Evolutionary conservation across 257 asterid genomes (phyloP).

Genomic region (Scutellaria galericulata): DNA sequence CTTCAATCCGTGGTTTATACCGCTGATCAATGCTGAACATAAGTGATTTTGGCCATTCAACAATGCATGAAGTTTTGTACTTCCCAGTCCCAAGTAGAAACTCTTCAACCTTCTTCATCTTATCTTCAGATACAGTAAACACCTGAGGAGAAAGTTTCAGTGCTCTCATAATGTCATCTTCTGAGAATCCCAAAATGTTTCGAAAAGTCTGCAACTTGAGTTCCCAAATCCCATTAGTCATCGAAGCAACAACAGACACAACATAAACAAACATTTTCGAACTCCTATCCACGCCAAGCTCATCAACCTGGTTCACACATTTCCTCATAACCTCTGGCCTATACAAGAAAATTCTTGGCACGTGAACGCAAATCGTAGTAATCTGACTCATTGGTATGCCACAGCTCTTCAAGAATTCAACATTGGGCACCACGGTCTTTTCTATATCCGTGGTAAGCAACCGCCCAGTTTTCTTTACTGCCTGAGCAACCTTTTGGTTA

Average conservation of each 20-base stretch:
- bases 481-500: constrained; percentile 32
- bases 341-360: constrained; percentile 40
- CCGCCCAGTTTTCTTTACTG: constrained; percentile 30
- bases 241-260: constrained; percentile 33
- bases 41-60: constrained; percentile 33
- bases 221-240: constrained; percentile 38
- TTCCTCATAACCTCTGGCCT: constrained; percentile 43
- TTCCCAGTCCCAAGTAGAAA: constrained; percentile 41
- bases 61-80: constrained; percentile 35
- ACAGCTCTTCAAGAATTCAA: constrained; percentile 45
- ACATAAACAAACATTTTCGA: constrained; percentile 43
- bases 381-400: constrained; percentile 44
- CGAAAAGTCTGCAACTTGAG: constrained; percentile 42
- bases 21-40: constrained; percentile 43
- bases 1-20: constrained; percentile 45
- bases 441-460: constrained; percentile 37
- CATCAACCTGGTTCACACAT: constrained; percentile 33
- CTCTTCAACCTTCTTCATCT: constrained; percentile 37
- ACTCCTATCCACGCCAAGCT: constrained; percentile 42
- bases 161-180: constrained; percentile 35
- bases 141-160: constrained; percentile 37
- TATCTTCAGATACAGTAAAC: constrained; percentile 37
- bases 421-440: constrained; percentile 45
- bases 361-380: too few species aligned
- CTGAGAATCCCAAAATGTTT: constrained; percentile 42